Percentiles rank a stretch among this genome's conserved stretches.
phyloP scores from a whole-genome alignment of 2,329 filamentous ascomycete species.

The Ascochyta koolunga region DNA sequence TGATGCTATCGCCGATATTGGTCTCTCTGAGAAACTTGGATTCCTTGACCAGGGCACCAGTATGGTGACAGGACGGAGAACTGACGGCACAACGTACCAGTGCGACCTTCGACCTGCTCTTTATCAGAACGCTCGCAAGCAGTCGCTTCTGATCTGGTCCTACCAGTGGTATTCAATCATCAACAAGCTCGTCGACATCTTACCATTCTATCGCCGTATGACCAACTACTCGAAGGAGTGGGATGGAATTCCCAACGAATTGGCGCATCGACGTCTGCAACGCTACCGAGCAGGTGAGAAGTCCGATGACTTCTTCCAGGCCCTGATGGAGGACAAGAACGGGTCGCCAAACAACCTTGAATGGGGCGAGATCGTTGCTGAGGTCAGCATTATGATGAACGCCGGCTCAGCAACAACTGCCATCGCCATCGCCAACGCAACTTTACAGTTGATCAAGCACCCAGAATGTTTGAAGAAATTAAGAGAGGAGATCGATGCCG shows the following conservation, averaged over 20 bases:
- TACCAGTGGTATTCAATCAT: slow-evolving; percentile 59
- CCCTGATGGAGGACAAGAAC: slow-evolving; percentile 60
- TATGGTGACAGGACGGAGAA: slow-evolving; percentile 50
- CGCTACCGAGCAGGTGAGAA: slow-evolving; percentile 60
- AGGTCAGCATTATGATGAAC: slow-evolving; percentile 59
- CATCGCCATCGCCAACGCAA: slow-evolving; percentile 60
- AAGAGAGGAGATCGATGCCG: slow-evolving; percentile 35
- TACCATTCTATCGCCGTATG: slow-evolving; percentile 54
- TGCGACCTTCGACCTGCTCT: slow-evolving; percentile 59
- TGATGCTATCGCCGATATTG: slow-evolving; percentile 64
- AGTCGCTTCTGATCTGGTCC: slow-evolving; percentile 58
- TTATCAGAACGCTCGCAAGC: slow-evolving; percentile 58
- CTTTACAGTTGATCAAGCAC: slow-evolving; percentile 60
- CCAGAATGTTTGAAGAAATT: slow-evolving; percentile 42
- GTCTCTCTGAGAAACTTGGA: slow-evolving; percentile 57
- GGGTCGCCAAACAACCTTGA: slow-evolving; percentile 56
- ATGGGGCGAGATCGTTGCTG: slow-evolving; percentile 64
- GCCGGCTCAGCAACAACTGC: slow-evolving; percentile 61
- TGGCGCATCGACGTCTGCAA: slow-evolving; percentile 52
- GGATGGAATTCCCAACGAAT: slow-evolving; percentile 57
- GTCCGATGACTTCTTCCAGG: slow-evolving; percentile 64
- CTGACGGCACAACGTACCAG: slow-evolving; percentile 55
- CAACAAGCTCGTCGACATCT: slow-evolving; percentile 55
- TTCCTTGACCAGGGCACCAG: slow-evolving; percentile 60
- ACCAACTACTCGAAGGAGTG: slow-evolving; percentile 51